Evolutionary conservation across 2,329 filamentous ascomycete genomes (phyloP).

Genomic region (Penicillium oxalicum): DNA sequence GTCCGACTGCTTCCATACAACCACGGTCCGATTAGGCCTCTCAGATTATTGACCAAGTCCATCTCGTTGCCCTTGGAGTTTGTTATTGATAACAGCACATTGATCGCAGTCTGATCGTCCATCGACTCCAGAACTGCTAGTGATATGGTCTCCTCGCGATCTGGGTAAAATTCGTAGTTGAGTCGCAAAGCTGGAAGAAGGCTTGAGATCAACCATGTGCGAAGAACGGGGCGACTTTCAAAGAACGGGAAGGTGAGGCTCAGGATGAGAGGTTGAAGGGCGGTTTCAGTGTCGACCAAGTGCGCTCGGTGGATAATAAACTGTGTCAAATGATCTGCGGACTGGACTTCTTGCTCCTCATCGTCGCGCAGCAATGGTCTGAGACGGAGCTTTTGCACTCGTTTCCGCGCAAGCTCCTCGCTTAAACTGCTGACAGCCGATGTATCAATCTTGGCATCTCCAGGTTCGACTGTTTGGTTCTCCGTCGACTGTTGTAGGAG

Average conservation of each 20-base stretch:
- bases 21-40: slow-evolving; percentile 57
- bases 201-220: slow-evolving; percentile 55
- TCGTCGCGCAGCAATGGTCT: slow-evolving; percentile 44
- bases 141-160: slow-evolving; percentile 40
- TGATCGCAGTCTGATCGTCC: slow-evolving; percentile 47
- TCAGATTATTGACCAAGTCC: slow-evolving; percentile 49
- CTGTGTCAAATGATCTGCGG: slow-evolving; percentile 46
- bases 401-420: slow-evolving; percentile 46
- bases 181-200: slow-evolving; percentile 55
- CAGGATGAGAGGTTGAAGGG: slow-evolving; percentile 51
- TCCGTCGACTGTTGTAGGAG: slow-evolving; percentile 46
- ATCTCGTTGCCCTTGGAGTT: slow-evolving; percentile 29
- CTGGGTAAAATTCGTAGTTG: slow-evolving; percentile 58
- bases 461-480: slow-evolving; percentile 19
- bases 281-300: slow-evolving; percentile 54
- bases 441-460: slow-evolving; percentile 39
- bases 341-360: slow-evolving; percentile 40
- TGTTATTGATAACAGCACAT: slow-evolving; percentile 47
- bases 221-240: slow-evolving; percentile 46
- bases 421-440: slow-evolving; percentile 45
- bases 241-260: slow-evolving; percentile 55
- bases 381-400: slow-evolving; percentile 48
- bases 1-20: slow-evolving; percentile 52
- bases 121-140: slow-evolving; percentile 50
- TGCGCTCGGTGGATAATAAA: slow-evolving; percentile 58